Conservation (phyloP, 2,329 filamentous ascomycete genomes). For the Stagonosporopsis rhizophila region DNA sequence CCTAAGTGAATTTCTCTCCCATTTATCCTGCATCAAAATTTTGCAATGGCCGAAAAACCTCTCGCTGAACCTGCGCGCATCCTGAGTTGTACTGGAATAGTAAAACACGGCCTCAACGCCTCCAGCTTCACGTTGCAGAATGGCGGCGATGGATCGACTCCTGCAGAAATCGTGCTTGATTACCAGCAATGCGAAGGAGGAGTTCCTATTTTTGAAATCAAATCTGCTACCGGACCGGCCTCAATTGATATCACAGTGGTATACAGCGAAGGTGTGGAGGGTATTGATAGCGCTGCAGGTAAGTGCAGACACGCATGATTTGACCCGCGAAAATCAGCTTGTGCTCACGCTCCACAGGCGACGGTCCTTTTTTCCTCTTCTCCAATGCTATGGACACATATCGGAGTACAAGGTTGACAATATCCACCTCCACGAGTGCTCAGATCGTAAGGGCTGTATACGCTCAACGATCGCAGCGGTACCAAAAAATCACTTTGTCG, state of each 20-base stretch:
- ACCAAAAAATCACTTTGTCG: constrained; percentile 8
- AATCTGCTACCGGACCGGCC: neutral
- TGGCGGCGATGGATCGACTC: neutral
- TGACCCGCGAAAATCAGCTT: neutral
- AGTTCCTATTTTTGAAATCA: constrained; percentile 10
- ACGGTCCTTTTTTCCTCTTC: constrained; percentile 20
- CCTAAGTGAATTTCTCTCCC: neutral
- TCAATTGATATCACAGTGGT: neutral
- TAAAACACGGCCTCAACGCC: neutral
- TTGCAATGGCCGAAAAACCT: neutral
- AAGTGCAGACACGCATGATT: neutral
- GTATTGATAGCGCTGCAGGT: constrained; percentile 17
- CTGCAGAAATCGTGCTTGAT: constrained; percentile 13
- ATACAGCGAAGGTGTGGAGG: constrained; percentile 19
- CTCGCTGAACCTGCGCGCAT: constrained; percentile 4
- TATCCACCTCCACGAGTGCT: neutral
- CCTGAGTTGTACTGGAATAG: neutral
- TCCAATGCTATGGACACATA: constrained; percentile 22
- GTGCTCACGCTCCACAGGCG: constrained; percentile 4
- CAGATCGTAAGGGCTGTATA: constrained; percentile 10
- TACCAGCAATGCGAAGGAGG: constrained; percentile 19
- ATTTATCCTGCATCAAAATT: neutral
- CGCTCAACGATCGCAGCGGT: constrained; percentile 17
- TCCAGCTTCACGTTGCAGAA: constrained; percentile 4
- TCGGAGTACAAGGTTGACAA: constrained; percentile 5